Percentiles rank a stretch among this genome's conserved stretches.
Evolutionary conservation across 23 red algal species (phyloP).

Genomic region (Gracilaria vermiculophylla): DNA sequence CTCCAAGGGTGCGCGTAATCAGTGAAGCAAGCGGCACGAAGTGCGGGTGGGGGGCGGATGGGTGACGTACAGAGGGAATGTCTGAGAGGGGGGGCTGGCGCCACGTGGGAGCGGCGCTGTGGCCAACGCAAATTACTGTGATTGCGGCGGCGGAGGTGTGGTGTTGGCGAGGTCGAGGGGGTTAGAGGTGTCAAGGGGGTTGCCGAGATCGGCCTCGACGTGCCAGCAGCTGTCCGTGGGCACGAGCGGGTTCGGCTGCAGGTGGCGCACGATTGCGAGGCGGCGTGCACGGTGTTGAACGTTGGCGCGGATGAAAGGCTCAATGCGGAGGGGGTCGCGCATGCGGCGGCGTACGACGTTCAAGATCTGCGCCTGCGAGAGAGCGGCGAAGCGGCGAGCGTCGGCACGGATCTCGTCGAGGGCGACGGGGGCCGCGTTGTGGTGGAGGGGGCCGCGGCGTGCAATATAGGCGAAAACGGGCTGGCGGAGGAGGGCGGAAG

Average conservation of each 20-base stretch:
- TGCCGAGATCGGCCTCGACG: not conserved
- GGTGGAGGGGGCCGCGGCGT: not conserved
- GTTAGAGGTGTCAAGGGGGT: not conserved
- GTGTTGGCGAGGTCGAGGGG: too few species aligned
- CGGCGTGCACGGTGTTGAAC: not conserved
- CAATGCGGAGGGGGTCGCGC: not conserved
- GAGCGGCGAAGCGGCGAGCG: not conserved
- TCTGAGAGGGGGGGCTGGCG: too few species aligned
- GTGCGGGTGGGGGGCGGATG: not conserved
- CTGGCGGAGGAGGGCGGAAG: not conserved
- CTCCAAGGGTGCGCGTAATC: too few species aligned
- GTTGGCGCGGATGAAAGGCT: not conserved
- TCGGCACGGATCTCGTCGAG: not conserved
- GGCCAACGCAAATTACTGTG: not conserved
- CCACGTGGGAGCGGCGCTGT: not conserved
- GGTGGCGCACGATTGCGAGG: not conserved
- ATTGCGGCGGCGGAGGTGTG: too few species aligned
- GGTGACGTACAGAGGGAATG: too few species aligned
- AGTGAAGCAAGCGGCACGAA: not conserved
- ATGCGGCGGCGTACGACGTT: not conserved
- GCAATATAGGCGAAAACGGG: constrained; percentile 21
- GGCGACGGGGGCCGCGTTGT: not conserved
- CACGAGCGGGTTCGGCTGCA: too few species aligned
- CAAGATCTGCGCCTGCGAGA: not conserved
- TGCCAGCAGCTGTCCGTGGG: not conserved